A percentile compares a stretch with the other conserved stretches of the same genome.
phyloP scores from a whole-genome alignment of 768 basidiomycete species.

The Leccinellum albellum region DNA sequence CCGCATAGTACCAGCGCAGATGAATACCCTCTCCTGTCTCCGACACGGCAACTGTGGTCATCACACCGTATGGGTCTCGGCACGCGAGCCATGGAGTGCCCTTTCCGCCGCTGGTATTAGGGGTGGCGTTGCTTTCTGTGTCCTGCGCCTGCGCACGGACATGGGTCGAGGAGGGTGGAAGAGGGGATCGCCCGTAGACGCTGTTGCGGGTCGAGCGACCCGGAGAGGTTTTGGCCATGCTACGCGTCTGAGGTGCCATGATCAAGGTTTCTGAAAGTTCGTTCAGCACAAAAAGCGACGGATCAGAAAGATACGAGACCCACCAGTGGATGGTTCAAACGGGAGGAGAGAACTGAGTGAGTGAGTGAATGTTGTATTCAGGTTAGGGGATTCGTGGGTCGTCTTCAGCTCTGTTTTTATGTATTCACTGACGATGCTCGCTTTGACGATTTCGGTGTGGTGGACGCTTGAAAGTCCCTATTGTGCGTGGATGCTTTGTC shows the following conservation, averaged over 20 bases:
- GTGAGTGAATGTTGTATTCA: neutral
- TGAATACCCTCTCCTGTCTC: slow-evolving; percentile 21
- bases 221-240: slow-evolving; percentile 11
- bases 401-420: slow-evolving; percentile 21
- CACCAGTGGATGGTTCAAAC: neutral
- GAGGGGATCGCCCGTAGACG: slow-evolving; percentile 13
- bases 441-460: slow-evolving; percentile 14
- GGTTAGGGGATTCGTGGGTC: neutral
- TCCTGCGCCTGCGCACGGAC: neutral
- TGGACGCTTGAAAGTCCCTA: slow-evolving; percentile 13
- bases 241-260: slow-evolving; percentile 29
- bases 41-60: slow-evolving; percentile 15
- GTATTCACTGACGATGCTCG: slow-evolving; percentile 3
- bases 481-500: slow-evolving; percentile 17
- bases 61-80: slow-evolving; percentile 11
- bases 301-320: neutral
- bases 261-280: neutral
- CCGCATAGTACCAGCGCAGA: slow-evolving; percentile 18
- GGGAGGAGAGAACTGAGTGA: no score
- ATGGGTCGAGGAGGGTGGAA: slow-evolving; percentile 4
- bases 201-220: slow-evolving; percentile 24
- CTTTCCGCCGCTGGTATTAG: neutral
- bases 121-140: neutral
- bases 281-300: neutral
- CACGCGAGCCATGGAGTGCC: slow-evolving; percentile 19